Evolutionary conservation across 106 monocot species (phyloP), one percentile per base, ranked within the genome.

Genomic region (Ottelia alismoides): DNA sequence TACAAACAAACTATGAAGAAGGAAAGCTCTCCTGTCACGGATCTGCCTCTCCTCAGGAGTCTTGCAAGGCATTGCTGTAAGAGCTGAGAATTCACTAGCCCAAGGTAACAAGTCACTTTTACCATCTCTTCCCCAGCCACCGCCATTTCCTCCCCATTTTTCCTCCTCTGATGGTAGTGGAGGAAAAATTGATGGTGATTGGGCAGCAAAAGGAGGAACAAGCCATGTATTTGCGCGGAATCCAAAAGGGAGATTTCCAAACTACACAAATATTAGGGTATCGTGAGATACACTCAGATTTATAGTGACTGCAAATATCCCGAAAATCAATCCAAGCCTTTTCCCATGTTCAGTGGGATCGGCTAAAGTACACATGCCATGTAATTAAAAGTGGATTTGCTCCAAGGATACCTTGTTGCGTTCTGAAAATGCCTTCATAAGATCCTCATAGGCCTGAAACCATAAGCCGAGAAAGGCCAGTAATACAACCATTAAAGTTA

Each of bases 141-240:
- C 96, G 16, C 96, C 89, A 65, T 85, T 72, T 29, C 96, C 96
- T 59, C 89, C 96, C 96, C 96, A 98, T 28, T 67, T 53, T 49
- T 90, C 89, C 62, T 98, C 96, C 76, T 98, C 96, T 5, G 62
- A 9, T 20, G 96, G 96, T 26, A 98, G 85, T 19, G 84, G 52
- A 64, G 89, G 82, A 57, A 89, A 85, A 48, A 60, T 40, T 43
- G 81, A 74, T 54, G 88, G 78, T 19, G 68, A 85, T 17, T 88
- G 78, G 49, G 85, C 75, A 63, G 79, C 72, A 62, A 89, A 74
- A 51, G 85, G 96, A 67, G 96, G 96, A 61, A 90, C 85, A 45
- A 98, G 85, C 96, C 96, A 98, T 58, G 96, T 98, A 59, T 98
- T 98, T 32, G 96, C 96, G 29, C 96, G 96, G 68, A 77, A 98